A percentile compares a stretch with the other conserved stretches of the same genome.
phyloP scores from a whole-genome alignment of 495 filamentous ascomycete species.

The Penicillium egyptiacum region DNA sequence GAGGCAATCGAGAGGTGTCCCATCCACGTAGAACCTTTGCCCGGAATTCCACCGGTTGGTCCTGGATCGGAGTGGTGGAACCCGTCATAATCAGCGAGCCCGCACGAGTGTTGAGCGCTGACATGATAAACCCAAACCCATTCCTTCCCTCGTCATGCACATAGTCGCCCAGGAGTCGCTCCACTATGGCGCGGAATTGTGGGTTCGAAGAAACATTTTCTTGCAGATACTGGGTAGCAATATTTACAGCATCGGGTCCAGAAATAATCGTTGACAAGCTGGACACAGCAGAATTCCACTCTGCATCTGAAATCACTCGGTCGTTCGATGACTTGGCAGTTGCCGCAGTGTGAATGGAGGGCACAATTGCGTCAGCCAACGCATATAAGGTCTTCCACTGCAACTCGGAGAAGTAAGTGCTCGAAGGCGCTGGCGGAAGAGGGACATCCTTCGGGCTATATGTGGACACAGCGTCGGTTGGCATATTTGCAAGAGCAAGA shows the following conservation, averaged over 20 bases:
- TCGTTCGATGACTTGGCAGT: conserved; percentile 24
- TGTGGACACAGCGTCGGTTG: conserved; percentile 19
- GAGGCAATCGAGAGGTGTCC: conserved; percentile 55
- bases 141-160: conserved; percentile 50
- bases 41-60: conserved; percentile 60
- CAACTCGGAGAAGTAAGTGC: conserved; percentile 42
- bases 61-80: conserved; percentile 58
- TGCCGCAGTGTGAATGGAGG: conserved; percentile 43
- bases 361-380: conserved; percentile 55
- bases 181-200: conserved; percentile 44
- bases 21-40: conserved; percentile 61
- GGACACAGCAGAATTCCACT: conserved; percentile 35
- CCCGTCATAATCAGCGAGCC: conserved; percentile 70
- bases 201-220: conserved; percentile 52
- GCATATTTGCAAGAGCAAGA: conserved; percentile 22
- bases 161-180: conserved; percentile 44
- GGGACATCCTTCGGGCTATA: conserved; percentile 47
- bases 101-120: conserved; percentile 57
- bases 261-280: conserved; percentile 32
- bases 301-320: conserved; percentile 38
- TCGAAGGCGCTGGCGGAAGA: conserved; percentile 39
- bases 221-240: conserved; percentile 46
- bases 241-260: conserved; percentile 28
- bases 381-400: conserved; percentile 60
- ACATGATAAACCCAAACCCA: conserved; percentile 52